Evolutionary conservation across 495 filamentous ascomycete genomes (phyloP).

Genomic region (Cairneyella variabilis): DNA sequence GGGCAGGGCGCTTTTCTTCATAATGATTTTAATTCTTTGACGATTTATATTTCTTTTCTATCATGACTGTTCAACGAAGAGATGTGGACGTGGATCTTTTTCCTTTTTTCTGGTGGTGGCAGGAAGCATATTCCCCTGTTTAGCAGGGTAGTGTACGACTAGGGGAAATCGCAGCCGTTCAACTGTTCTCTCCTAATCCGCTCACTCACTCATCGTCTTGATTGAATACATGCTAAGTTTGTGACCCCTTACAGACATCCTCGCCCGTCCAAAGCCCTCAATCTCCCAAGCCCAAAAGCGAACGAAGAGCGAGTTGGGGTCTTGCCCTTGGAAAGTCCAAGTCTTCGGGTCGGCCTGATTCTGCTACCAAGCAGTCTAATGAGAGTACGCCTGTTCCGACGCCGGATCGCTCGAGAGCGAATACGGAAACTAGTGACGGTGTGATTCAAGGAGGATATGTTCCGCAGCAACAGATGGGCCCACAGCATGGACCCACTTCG

Average conservation of each 20-base stretch:
- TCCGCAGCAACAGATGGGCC: too few relatives aligned
- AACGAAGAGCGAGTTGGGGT: conserved; percentile 31
- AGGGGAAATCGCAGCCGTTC: conserved; percentile 24
- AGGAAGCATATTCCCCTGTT: conserved; percentile 26
- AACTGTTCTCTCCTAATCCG: conserved; percentile 19
- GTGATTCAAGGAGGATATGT: too few relatives aligned
- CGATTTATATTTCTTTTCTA: conserved; percentile 20
- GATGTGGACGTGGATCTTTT: conserved; percentile 5
- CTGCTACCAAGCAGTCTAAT: conserved; percentile 5
- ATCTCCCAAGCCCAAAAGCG: conserved; percentile 22
- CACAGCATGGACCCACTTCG: too few relatives aligned
- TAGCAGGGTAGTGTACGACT: conserved; percentile 28
- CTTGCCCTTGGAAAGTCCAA: conserved; percentile 19
- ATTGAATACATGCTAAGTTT: conserved; percentile 23
- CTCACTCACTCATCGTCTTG: conserved; percentile 8
- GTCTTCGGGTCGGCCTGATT: conserved; percentile 18
- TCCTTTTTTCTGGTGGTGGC: conserved; percentile 20
- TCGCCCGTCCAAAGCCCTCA: too few relatives aligned
- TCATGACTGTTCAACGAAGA: conserved; percentile 35
- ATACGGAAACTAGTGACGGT: neutral
- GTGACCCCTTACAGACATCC: conserved; percentile 19
- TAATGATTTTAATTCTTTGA: conserved; percentile 16
- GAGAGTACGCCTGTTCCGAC: conserved; percentile 3
- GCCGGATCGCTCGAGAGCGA: neutral
- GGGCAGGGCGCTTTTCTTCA: conserved; percentile 28